Conservation (phyloP, 129 eudicot genomes). For the Flaveria sonorensis region DNA sequence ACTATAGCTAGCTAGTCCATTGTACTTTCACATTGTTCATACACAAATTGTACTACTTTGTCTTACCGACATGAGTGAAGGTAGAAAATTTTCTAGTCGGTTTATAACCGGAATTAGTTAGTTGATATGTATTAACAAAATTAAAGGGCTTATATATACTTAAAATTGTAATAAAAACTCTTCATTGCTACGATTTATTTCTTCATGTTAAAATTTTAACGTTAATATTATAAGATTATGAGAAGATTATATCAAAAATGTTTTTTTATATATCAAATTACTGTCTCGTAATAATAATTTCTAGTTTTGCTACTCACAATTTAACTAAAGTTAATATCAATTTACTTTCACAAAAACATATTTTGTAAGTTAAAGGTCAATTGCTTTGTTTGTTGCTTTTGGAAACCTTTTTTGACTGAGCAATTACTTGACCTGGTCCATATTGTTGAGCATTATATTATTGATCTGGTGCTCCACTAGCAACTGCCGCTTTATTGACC, state of each 20-base stretch:
- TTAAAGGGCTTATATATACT: not conserved
- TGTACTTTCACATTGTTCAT: not conserved
- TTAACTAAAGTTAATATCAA: not conserved
- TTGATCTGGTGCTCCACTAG: conserved; percentile 45
- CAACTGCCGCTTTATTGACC: conserved; percentile 40
- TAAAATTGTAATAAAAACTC: not conserved
- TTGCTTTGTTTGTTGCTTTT: conserved; percentile 12
- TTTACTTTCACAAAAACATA: not conserved
- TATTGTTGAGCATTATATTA: conserved; percentile 34
- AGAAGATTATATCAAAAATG: no score
- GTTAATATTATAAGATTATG: no score
- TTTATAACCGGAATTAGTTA: not conserved
- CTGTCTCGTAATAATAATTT: no score
- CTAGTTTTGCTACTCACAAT: no score
- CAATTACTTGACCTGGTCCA: conserved; percentile 42
- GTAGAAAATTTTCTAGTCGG: not conserved
- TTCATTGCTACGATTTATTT: no score
- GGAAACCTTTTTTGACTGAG: conserved; percentile 30
- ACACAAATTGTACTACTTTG: not conserved
- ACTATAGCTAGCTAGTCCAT: no score
- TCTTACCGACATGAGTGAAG: not conserved
- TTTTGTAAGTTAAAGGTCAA: not conserved
- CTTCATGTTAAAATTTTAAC: no score
- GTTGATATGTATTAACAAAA: not conserved
- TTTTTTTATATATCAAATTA: no score